A percentile compares a stretch with the other conserved stretches of the same genome.
Conservation (phyloP, 345 rosid species). For the Mercurialis annua region DNA sequence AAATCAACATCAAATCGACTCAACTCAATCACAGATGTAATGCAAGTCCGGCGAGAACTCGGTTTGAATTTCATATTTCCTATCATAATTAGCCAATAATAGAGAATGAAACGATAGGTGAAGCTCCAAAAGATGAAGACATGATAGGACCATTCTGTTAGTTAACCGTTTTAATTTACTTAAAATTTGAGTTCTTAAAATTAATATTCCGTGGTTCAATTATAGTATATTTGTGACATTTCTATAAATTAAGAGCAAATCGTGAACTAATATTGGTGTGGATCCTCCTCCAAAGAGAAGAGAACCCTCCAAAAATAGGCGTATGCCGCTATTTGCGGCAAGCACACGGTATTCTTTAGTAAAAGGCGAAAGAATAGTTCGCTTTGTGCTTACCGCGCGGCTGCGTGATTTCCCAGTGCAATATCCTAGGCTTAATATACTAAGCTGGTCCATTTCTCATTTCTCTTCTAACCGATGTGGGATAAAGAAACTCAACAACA, state of each 20-base stretch:
- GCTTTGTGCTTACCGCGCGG: constrained; percentile 32
- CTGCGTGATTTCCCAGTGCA: too few species aligned
- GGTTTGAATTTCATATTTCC: too few species aligned
- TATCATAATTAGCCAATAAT: background rate
- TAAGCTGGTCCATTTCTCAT: background rate
- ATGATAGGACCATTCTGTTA: too few species aligned
- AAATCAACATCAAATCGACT: too few species aligned
- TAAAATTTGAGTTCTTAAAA: too few species aligned
- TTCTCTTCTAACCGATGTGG: background rate
- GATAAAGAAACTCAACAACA: background rate
- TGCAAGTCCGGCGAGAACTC: too few species aligned
- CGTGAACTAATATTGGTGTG: background rate
- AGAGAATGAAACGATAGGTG: background rate
- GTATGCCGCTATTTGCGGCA: background rate
- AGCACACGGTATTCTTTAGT: constrained; percentile 52
- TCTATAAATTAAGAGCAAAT: background rate
- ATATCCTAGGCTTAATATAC: background rate
- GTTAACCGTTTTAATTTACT: too few species aligned
- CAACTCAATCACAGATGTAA: too few species aligned
- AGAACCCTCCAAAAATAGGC: background rate
- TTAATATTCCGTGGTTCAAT: too few species aligned
- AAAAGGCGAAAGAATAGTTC: constrained; percentile 56
- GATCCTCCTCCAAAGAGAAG: background rate
- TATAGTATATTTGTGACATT: too few species aligned
- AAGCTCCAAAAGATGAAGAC: background rate